These are phyloP conservation scores for Mycena olivaceomarginata DNA, from an alignment of 768 basidiomycete genomes.

Conservation along the genomic window DNA sequence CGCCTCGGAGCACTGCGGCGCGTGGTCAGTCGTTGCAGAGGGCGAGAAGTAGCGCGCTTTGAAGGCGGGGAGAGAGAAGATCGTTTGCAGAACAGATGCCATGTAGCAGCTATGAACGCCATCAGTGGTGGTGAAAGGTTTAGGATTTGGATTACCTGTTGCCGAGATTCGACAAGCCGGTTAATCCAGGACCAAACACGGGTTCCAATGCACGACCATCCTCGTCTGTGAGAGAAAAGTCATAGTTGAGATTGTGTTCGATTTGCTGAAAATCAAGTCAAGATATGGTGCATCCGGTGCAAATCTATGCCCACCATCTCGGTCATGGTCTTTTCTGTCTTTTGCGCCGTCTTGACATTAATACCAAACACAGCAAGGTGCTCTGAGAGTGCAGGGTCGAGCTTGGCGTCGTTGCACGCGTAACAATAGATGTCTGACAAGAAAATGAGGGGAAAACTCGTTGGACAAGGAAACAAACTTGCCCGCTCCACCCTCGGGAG, in stretches of 20 bases:
- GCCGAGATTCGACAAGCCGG: conserved; percentile 94
- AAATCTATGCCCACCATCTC: conserved; percentile 80
- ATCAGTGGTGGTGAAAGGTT: neutral
- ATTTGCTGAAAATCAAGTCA: conserved; percentile 79
- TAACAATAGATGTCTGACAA: conserved; percentile 94
- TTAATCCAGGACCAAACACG: conserved; percentile 91
- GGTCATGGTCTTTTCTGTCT: conserved; percentile 98
- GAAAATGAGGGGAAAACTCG: neutral
- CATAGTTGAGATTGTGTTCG: conserved; percentile 96
- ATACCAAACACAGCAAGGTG: conserved; percentile 94
- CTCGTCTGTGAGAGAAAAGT: conserved; percentile 93
- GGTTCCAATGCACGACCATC: conserved; percentile 93
- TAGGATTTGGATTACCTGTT: conserved; percentile 72
- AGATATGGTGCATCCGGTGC: neutral
- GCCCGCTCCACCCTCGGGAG: conserved; percentile 95
- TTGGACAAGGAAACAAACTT: conserved; percentile 43
- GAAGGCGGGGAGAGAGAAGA: conserved; percentile 90
- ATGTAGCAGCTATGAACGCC: conserved; percentile 88
- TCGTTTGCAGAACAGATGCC: conserved; percentile 92
- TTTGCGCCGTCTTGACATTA: conserved; percentile 85
- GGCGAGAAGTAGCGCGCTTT: conserved; percentile 77
- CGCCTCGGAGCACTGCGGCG: conserved; percentile 74
- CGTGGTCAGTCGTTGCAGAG: conserved; percentile 65
- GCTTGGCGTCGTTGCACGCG: conserved; percentile 79
- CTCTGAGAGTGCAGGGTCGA: conserved; percentile 63